These are phyloP conservation scores for Erucastrum elatum DNA, from an alignment of 345 rosid species.

Conservation along the genomic window DNA sequence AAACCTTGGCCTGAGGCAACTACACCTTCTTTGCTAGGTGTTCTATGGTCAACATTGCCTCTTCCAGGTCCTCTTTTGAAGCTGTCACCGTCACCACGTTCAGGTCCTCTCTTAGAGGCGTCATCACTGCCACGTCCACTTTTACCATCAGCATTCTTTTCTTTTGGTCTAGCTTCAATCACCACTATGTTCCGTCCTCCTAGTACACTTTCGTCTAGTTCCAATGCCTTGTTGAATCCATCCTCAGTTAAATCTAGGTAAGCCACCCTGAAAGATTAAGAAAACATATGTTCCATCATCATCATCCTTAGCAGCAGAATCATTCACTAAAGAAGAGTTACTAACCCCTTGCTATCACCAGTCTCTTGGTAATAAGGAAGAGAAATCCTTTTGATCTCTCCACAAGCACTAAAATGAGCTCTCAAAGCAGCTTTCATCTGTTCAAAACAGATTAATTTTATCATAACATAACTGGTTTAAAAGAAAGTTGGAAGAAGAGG, in stretches of 20 bases:
- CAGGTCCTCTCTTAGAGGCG: neutral
- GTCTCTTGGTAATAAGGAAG: conserved; percentile 51
- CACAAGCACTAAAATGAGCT: conserved; percentile 67
- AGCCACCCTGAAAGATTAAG: conserved; percentile 54
- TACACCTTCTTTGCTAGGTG: conserved; percentile 46
- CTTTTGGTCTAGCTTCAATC: conserved; percentile 60
- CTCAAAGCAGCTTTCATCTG: conserved; percentile 55
- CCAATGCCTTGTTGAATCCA: conserved; percentile 55
- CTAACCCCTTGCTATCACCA: conserved; percentile 71
- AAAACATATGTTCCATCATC: neutral
- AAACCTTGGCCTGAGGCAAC: conserved; percentile 33
- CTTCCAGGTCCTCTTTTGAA: neutral
- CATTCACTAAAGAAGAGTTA: conserved; percentile 2
- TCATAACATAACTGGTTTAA: neutral
- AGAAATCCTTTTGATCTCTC: conserved; percentile 55
- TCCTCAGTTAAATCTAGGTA: conserved; percentile 60
- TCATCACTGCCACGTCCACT: neutral
- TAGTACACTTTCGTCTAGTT: conserved; percentile 53
- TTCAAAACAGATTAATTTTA: conserved; percentile 9
- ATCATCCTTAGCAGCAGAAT: neutral
- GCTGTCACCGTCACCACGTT: neutral
- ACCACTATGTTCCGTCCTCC: conserved; percentile 49
- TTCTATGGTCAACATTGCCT: conserved; percentile 18
- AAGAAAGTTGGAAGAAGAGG: conserved; percentile 1
- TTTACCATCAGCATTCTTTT: conserved; percentile 23